phyloP scores from a whole-genome alignment of 2,329 filamentous ascomycete genomes.

The Hyphodiscus sp. region DNA sequence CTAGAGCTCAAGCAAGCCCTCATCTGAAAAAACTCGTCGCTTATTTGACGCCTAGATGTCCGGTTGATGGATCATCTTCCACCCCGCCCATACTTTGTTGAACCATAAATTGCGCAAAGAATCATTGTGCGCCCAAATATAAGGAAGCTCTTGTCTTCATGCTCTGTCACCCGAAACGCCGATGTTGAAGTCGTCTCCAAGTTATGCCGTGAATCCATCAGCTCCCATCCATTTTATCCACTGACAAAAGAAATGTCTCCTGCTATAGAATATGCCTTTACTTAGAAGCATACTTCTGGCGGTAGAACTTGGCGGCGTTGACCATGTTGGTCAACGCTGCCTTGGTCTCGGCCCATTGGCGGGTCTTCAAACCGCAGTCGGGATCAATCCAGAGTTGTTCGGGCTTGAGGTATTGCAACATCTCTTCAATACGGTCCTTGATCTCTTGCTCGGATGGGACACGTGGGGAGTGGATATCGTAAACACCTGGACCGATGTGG shows the following conservation, averaged over 20 bases:
- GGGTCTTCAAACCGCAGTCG: constrained; percentile 98
- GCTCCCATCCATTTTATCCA: constrained; percentile 9
- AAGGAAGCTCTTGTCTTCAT: constrained; percentile 28
- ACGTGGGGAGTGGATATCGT: constrained; percentile 99
- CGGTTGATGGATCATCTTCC: constrained; percentile 31
- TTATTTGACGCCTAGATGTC: constrained; percentile 24
- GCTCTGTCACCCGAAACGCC: constrained; percentile 32
- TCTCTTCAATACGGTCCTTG: constrained; percentile 95
- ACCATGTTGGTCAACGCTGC: constrained; percentile 94
- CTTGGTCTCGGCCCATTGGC: constrained; percentile 98
- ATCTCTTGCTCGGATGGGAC: constrained; percentile 97
- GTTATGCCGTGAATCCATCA: constrained; percentile 18
- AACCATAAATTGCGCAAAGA: constrained; percentile 17
- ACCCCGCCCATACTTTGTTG: constrained; percentile 27
- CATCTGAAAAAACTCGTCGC: constrained; percentile 1
- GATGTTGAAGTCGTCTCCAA: constrained; percentile 43
- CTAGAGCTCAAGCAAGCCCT: background rate
- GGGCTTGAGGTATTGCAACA: constrained; percentile 94
- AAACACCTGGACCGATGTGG: constrained; percentile 98
- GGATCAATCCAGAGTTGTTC: constrained; percentile 99
- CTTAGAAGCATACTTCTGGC: constrained; percentile 64
- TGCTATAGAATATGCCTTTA: constrained; percentile 14
- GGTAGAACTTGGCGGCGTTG: constrained; percentile 95
- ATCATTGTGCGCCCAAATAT: constrained; percentile 4
- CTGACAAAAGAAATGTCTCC: constrained; percentile 1